phyloP scores from a whole-genome alignment of 108 stramenopile genomes.

The Conticribra guillardii region DNA sequence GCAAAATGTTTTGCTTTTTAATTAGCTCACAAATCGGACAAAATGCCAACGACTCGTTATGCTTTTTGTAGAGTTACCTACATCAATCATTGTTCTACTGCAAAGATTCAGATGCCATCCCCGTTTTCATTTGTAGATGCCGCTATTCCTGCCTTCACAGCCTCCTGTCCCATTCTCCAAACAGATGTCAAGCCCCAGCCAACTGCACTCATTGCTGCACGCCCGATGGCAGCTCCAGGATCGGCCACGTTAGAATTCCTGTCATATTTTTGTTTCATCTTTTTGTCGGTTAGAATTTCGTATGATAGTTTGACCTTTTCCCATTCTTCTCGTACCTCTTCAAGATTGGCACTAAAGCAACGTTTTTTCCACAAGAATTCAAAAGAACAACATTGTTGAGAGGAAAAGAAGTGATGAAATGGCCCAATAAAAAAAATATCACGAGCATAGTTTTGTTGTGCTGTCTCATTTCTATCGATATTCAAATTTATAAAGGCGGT shows the following conservation, averaged over 20 bases:
- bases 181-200: constrained; percentile 46
- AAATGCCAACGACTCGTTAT: too few relatives aligned
- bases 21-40: too few relatives aligned
- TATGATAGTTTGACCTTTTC: constrained; percentile 78
- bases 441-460: too few relatives aligned
- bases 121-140: too few relatives aligned
- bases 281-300: constrained; percentile 66
- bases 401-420: constrained; percentile 6
- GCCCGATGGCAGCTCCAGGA: constrained; percentile 67
- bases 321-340: constrained; percentile 80
- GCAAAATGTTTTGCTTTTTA: too few relatives aligned
- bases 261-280: constrained; percentile 63
- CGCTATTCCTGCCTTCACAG: not conserved
- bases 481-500: too few relatives aligned
- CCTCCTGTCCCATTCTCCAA: constrained; percentile 18
- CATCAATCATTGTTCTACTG: too few relatives aligned
- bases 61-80: too few relatives aligned
- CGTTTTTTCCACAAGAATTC: not conserved
- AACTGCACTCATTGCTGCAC: constrained; percentile 61
- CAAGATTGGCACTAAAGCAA: constrained; percentile 53
- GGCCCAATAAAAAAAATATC: not conserved
- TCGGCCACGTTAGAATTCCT: constrained; percentile 59
- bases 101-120: too few relatives aligned
- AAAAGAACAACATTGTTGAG: not conserved
- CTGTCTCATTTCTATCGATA: too few relatives aligned